These are phyloP conservation scores for Nicotiana tabacum DNA, from an alignment of 257 asterid genomes.

Conservation along the genomic window DNA sequence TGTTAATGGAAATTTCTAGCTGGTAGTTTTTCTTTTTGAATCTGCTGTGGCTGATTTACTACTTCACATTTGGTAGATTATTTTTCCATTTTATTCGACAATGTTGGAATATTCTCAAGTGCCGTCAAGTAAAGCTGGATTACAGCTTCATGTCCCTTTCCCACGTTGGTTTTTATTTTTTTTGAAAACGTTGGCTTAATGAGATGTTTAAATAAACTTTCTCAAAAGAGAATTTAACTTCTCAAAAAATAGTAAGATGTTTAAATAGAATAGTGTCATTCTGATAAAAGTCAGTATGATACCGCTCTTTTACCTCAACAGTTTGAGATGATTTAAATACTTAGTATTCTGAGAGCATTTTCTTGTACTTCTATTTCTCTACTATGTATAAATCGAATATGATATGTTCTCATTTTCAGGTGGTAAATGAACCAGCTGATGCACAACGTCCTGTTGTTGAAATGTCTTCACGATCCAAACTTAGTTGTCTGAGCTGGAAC, in stretches of 20 bases:
- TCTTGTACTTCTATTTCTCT: not conserved
- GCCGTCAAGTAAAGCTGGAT: not conserved
- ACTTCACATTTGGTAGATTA: not conserved
- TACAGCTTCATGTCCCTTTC: not conserved
- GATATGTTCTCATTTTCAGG: constrained; percentile 37
- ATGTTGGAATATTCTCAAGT: not conserved
- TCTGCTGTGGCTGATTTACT: too few relatives aligned
- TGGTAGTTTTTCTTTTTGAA: not conserved
- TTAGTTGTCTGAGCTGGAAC: constrained; percentile 92
- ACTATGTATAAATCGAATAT: not conserved
- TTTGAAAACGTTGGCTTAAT: not conserved
- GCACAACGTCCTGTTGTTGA: constrained; percentile 74
- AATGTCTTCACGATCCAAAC: constrained; percentile 74
- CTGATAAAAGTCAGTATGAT: too few relatives aligned
- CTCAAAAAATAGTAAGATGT: not conserved
- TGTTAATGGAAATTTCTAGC: not conserved
- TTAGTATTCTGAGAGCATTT: not conserved
- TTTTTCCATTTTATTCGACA: not conserved
- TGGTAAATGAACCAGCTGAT: constrained; percentile 70
- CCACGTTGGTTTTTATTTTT: not conserved
- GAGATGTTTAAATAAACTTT: too few relatives aligned
- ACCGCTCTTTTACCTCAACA: not conserved
- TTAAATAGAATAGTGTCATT: not conserved
- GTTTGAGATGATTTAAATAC: not conserved
- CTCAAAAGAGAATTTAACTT: too few relatives aligned